Base-by-base conservation (phyloP, 2,329 filamentous ascomycete genomes). In the Fusarium kyushuense region DNA sequence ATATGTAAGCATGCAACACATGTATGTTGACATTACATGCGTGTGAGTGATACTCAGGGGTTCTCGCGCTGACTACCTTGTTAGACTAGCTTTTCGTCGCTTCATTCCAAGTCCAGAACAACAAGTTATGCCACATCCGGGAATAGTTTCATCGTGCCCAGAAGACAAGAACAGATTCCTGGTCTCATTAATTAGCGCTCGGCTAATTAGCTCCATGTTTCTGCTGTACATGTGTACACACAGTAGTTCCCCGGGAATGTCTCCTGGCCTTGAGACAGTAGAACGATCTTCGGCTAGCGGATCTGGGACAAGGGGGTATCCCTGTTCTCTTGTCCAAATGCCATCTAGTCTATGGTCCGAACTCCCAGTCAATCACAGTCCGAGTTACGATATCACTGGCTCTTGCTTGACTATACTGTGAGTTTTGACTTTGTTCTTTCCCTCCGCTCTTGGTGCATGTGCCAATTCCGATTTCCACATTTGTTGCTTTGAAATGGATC, bases 211-310 rank as follows among this genome's bases (percentile, higher is more conserved):
- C n/a, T 30, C 27, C 27, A 30, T 16, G 3, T 42, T 41, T 8
- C 9, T 33, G 16, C n/a, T 46, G 46, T 43, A 19, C 2, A 4
- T 38, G 21, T 4, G 21, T 23, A 9, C 13, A 9, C 21, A 19
- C 11, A 21, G 21, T 48, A 30, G 65, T 38, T 40, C 16, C 17
- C 47, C 54, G 35, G 42, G 40, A 57, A 38, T 61, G 46, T 33
- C 48, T 46, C 35, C 23, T 13, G 27, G 23, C 49, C 19, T 23
- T 61, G 65, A 63, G 61, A 69, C 53, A 63, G 53, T 42, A 17
- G 10, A 35, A 51, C 23, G 47, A 51, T 51, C 47, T 51, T 40
- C 33, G 25, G 10, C 23, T 21, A n/a, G 33, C 30, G n/a, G n/a
- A 29, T 40, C 9, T 19, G 9, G 10, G 17, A 13, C 47, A 51